Evolutionary conservation across 768 basidiomycete genomes (phyloP), one percentile per base, ranked within the genome.

Genomic region (Lactarius deliciosus): DNA sequence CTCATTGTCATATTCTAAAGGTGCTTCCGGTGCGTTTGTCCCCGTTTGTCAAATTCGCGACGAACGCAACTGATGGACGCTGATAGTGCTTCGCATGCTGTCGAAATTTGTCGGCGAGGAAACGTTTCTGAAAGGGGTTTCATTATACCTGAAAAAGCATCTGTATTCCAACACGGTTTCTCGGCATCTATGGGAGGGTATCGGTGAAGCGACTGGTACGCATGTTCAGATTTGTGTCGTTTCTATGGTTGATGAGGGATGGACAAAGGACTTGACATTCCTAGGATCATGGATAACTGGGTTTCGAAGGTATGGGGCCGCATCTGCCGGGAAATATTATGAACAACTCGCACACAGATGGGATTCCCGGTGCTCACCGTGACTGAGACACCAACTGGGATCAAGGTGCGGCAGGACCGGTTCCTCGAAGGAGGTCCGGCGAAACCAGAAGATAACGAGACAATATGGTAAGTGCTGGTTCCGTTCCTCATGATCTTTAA

Each of bases 311-410:
- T 86, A 38, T 6, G 71, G 61, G 38, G 36, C n/a, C 1, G 28
- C 57, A 3, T 13, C 40, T 22, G 22, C 11, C 50, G 11, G 40
- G 22, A 47, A 36, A 41, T 8, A 30, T 47, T 30, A 32, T 32
- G 57, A 25, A 57, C 25, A 41, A 32, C 55, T 5, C 22, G 6
- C 34, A 40, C 64, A 55, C 57, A 83, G 83, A 81, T 85, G 65
- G 97, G 97, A 18, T 98, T 89, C 81, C 97, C 97, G 1, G 87
- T 98, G 30, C 75, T 98, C 63, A 90, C 86, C 34, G 93, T 98
- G 53, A 89, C 85, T 1, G 95, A 98, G 77, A 83, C 81, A 11
- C 75, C 80, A 0, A 84, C 82, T 55, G 89, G 89, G 9, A 87
- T 99, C 71, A 82, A 81, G 64, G 81, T 98, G 61, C 86, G 87